Evolutionary conservation across 345 rosid species (phyloP).

Genomic region (Heritiera littoralis): DNA sequence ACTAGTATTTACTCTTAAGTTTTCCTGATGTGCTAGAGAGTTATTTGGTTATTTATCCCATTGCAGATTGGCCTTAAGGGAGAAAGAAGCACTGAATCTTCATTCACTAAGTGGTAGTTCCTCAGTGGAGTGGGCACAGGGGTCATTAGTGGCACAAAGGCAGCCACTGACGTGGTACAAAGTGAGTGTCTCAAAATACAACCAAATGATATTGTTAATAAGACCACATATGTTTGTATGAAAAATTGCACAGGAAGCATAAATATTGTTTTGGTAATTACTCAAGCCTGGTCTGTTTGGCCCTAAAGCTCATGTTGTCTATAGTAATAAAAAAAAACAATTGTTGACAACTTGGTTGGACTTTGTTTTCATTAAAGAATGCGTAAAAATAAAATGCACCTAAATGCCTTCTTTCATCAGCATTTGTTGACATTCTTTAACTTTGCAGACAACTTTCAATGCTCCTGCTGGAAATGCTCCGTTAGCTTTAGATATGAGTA

Average conservation of each 20-base stretch:
- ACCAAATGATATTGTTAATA: neutral
- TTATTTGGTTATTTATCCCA: constrained; percentile 8
- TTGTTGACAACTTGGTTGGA: neutral
- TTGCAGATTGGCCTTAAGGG: constrained; percentile 86
- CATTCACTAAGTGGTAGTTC: constrained; percentile 85
- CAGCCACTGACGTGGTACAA: constrained; percentile 93
- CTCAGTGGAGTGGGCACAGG: constrained; percentile 84
- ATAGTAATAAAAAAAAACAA: neutral
- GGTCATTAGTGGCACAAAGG: constrained; percentile 68
- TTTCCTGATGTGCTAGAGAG: neutral
- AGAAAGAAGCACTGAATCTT: constrained; percentile 81
- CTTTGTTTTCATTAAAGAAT: neutral
- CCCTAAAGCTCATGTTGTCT: neutral
- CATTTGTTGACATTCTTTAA: constrained; percentile 13
- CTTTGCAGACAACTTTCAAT: constrained; percentile 69
- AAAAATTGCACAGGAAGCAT: neutral
- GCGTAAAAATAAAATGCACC: neutral
- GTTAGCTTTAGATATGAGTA: constrained; percentile 82
- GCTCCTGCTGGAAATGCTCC: constrained; percentile 85
- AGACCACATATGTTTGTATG: neutral
- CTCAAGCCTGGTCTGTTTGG: neutral
- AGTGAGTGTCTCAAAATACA: constrained; percentile 42
- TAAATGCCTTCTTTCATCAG: neutral
- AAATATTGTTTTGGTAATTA: neutral
- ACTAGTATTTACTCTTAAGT: neutral